A percentile compares a stretch with the other conserved stretches of the same genome.
phyloP scores from a whole-genome alignment of 2,329 filamentous ascomycete genomes.

The Onygenales sp. region DNA sequence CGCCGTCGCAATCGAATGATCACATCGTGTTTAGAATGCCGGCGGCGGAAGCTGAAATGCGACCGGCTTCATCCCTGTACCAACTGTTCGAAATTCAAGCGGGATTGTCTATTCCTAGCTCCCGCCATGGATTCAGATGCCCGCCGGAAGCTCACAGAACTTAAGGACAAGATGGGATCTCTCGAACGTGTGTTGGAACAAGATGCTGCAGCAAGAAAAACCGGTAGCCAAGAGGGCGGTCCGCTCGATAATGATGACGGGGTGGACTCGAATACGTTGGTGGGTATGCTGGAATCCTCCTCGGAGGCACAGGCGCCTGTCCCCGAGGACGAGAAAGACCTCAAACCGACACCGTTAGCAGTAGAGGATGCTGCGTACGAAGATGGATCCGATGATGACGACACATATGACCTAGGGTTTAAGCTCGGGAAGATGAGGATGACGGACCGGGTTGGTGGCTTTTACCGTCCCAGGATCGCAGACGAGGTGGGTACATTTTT shows the following conservation, averaged over 20 bases:
- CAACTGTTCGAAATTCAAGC: slow-evolving; percentile 43
- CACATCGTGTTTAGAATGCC: slow-evolving; percentile 59
- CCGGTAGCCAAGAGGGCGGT: background rate
- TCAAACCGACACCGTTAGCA: slow-evolving; percentile 55
- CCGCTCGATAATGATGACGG: background rate
- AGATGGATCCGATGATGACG: slow-evolving; percentile 48
- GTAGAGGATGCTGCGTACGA: slow-evolving; percentile 60
- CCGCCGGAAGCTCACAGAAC: slow-evolving; percentile 61
- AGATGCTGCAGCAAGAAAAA: slow-evolving; percentile 47
- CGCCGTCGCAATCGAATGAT: slow-evolving; percentile 59
- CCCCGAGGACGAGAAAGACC: slow-evolving; percentile 44
- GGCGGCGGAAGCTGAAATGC: slow-evolving; percentile 67
- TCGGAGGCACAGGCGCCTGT: slow-evolving; percentile 39
- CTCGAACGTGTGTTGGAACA: slow-evolving; percentile 61
- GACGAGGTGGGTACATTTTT: slow-evolving; percentile 50
- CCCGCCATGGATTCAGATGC: slow-evolving; percentile 59
- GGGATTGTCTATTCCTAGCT: slow-evolving; percentile 55
- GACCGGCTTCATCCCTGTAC: slow-evolving; percentile 61
- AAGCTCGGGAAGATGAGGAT: slow-evolving; percentile 62
- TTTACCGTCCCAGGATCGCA: slow-evolving; percentile 59
- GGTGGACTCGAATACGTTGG: slow-evolving; percentile 22
- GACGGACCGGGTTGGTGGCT: slow-evolving; percentile 64
- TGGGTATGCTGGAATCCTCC: slow-evolving; percentile 38
- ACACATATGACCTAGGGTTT: slow-evolving; percentile 63
- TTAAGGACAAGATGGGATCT: slow-evolving; percentile 69